Evolutionary conservation across 768 basidiomycete genomes (phyloP).

Genomic region (Mrakia hoshinonis): DNA sequence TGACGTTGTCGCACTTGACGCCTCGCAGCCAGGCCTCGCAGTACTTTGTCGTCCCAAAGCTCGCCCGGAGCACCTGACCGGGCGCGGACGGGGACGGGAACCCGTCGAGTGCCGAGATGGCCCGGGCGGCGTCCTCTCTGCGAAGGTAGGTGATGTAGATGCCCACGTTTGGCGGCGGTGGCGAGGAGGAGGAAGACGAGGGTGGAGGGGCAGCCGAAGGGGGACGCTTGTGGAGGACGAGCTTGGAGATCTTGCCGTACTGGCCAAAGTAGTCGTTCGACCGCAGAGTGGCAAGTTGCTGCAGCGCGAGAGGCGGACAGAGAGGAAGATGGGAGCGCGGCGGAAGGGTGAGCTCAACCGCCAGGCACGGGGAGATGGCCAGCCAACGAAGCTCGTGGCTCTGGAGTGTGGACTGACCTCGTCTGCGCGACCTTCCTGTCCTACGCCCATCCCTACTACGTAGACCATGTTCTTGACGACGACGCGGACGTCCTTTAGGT

Average conservation of each 20-base stretch:
- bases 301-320: not conserved
- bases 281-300: constrained; percentile 65
- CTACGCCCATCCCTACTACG: constrained; percentile 86
- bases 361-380: not conserved
- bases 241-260: constrained; percentile 95
- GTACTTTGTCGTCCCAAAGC: constrained; percentile 93
- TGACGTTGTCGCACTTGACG: constrained; percentile 61
- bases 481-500: constrained; percentile 87
- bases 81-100: constrained; percentile 81
- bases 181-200: constrained; percentile 25
- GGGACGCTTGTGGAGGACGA: constrained; percentile 82
- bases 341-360: not conserved
- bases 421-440: constrained; percentile 67
- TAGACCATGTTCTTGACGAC: constrained; percentile 94
- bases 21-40: constrained; percentile 92
- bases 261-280: constrained; percentile 96
- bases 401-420: constrained; percentile 54
- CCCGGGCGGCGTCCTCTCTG: constrained; percentile 86
- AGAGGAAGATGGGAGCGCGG: constrained; percentile 19
- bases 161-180: constrained; percentile 50
- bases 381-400: not conserved
- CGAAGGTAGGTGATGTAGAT: constrained; percentile 93
- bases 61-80: constrained; percentile 80
- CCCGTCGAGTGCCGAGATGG: constrained; percentile 87
- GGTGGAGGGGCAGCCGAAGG: constrained; percentile 56